Evolutionary conservation across 495 filamentous ascomycete genomes (phyloP).

Genomic region (Rhypophila decipiens): DNA sequence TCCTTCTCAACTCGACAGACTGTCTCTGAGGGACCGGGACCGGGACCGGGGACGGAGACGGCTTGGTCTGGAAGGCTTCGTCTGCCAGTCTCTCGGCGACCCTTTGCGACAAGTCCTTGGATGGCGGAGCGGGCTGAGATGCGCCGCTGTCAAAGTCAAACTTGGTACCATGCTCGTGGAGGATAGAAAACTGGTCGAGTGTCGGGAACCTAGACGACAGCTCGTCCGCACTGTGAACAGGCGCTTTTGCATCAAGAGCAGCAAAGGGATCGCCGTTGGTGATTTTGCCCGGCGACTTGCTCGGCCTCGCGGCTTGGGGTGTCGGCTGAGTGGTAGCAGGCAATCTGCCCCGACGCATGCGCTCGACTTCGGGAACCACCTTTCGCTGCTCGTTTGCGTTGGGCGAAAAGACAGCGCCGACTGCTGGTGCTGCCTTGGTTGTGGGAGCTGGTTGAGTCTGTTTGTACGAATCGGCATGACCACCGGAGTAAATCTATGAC

Average conservation of each 20-base stretch:
- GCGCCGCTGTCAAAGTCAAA: constrained; percentile 73
- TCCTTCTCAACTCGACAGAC: constrained; percentile 25
- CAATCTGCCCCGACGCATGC: constrained; percentile 88
- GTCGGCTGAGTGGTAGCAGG: constrained; percentile 41
- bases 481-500: constrained; percentile 79
- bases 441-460: constrained; percentile 27
- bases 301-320: constrained; percentile 49
- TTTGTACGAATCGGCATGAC: constrained; percentile 47
- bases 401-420: constrained; percentile 64
- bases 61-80: constrained; percentile 51
- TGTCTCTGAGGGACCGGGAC: constrained; percentile 23
- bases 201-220: constrained; percentile 81
- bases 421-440: constrained; percentile 46
- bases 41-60: constrained; percentile 16
- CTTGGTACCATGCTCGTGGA: constrained; percentile 78
- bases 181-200: constrained; percentile 84
- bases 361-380: constrained; percentile 81
- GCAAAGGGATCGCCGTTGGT: constrained; percentile 82
- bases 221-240: constrained; percentile 59
- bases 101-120: constrained; percentile 61
- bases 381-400: constrained; percentile 62
- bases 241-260: constrained; percentile 64
- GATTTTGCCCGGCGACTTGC: constrained; percentile 65
- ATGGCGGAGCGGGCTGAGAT: constrained; percentile 30
- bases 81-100: constrained; percentile 84